These are phyloP conservation scores for Mentha longifolia DNA, from an alignment of 257 asterid genomes.

Conservation along the genomic window DNA sequence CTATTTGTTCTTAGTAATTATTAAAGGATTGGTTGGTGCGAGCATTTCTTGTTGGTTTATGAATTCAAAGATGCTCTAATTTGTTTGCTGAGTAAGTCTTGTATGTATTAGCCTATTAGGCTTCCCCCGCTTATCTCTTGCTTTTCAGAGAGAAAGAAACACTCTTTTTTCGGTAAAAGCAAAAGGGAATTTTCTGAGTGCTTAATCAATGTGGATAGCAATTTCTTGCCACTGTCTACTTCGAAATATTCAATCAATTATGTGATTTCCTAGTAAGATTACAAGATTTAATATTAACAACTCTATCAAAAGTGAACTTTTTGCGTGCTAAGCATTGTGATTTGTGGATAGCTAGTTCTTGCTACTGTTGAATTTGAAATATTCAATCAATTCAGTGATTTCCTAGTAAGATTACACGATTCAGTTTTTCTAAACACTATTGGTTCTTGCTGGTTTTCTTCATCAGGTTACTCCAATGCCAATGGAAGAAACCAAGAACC, in stretches of 20 bases:
- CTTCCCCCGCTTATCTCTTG: slow-evolving; percentile 6
- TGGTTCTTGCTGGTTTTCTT: slow-evolving; percentile 8
- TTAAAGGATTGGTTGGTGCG: slow-evolving; percentile 12
- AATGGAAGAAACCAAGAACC: slow-evolving; percentile 48
- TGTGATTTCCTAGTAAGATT: background rate
- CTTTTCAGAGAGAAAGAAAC: slow-evolving; percentile 21
- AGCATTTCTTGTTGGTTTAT: slow-evolving; percentile 32
- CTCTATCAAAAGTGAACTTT: background rate
- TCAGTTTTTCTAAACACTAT: background rate
- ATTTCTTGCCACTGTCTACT: slow-evolving; percentile 23
- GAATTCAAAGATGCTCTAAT: slow-evolving; percentile 19
- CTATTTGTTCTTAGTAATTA: background rate
- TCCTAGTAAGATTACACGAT: background rate
- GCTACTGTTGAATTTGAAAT: slow-evolving; percentile 9
- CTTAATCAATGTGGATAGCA: slow-evolving; percentile 28
- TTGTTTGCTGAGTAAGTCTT: slow-evolving; percentile 17
- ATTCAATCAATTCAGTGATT: background rate
- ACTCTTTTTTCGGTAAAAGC: slow-evolving; percentile 27
- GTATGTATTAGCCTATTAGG: slow-evolving; percentile 25
- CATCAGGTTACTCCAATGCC: slow-evolving; percentile 65
- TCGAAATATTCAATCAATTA: slow-evolving; percentile 2
- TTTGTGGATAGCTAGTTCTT: slow-evolving; percentile 29
- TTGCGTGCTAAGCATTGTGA: slow-evolving; percentile 23
- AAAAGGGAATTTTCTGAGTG: slow-evolving; percentile 33
- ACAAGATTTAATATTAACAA: background rate